A percentile compares a stretch with the other conserved stretches of the same genome.
These are phyloP conservation scores for Kockiozyma suomiensis DNA, from an alignment of 805 yeast genomes.

Conservation along the genomic window DNA sequence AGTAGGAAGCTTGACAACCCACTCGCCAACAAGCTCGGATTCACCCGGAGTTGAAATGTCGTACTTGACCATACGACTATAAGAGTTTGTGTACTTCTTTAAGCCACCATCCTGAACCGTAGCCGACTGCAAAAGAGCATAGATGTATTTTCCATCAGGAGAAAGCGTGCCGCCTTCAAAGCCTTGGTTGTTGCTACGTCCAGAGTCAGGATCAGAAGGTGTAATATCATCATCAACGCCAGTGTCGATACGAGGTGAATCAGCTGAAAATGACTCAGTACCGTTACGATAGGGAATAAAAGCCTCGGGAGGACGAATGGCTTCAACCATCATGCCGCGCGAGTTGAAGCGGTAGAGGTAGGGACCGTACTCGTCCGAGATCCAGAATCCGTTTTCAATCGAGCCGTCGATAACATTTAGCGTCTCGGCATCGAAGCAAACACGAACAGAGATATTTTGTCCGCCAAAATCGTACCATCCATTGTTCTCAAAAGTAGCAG, in stretches of 20 bases:
- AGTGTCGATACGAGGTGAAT: constrained; percentile 19
- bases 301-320: constrained; percentile 30
- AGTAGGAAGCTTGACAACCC: constrained; percentile 26
- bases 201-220: constrained; percentile 29
- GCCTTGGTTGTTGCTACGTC: constrained; percentile 31
- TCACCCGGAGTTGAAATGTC: constrained; percentile 8
- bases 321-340: constrained; percentile 24
- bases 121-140: constrained; percentile 26
- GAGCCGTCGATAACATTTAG: constrained; percentile 22
- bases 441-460: constrained; percentile 13
- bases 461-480: constrained; percentile 27
- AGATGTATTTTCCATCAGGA: constrained; percentile 28
- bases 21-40: constrained; percentile 25
- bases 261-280: constrained; percentile 23
- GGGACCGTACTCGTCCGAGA: constrained; percentile 32
- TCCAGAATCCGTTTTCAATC: constrained; percentile 30
- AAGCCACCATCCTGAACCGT: constrained; percentile 30
- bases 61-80: constrained; percentile 28
- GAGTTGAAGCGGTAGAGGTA: constrained; percentile 25
- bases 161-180: constrained; percentile 27
- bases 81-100: constrained; percentile 19
- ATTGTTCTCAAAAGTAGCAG: constrained; percentile 17
- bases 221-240: constrained; percentile 16
- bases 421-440: constrained; percentile 28
- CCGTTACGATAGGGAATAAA: constrained; percentile 29